These are phyloP conservation scores for Fusarium sp. DNA, from an alignment of 2,329 filamentous ascomycete genomes.

Conservation along the genomic window DNA sequence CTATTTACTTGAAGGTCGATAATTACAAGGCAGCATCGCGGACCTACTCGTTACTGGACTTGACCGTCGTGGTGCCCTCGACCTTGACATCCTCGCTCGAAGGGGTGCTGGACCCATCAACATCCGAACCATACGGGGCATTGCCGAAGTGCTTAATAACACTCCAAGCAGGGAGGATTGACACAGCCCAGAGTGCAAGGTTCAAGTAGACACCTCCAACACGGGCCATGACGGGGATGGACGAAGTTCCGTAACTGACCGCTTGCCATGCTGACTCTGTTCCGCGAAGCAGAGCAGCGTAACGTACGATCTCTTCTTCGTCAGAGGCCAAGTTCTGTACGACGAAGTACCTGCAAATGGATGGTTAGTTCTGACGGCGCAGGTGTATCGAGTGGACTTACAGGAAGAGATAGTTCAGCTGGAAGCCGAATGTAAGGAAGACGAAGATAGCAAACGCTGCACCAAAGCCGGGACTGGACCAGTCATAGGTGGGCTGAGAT, in stretches of 20 bases:
- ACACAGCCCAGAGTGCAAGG: slow-evolving; percentile 74
- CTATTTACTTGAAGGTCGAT: background rate
- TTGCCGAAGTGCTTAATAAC: slow-evolving; percentile 64
- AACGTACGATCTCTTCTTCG: slow-evolving; percentile 74
- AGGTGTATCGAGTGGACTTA: slow-evolving; percentile 50
- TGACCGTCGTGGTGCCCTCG: background rate
- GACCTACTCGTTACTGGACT: background rate
- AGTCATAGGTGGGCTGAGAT: slow-evolving; percentile 73
- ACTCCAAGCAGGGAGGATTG: slow-evolving; percentile 74
- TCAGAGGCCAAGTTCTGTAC: slow-evolving; percentile 72
- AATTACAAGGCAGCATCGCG: background rate
- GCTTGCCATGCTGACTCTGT: slow-evolving; percentile 81
- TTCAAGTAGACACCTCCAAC: slow-evolving; percentile 78
- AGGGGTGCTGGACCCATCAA: background rate
- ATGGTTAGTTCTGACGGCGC: background rate
- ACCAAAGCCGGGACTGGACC: slow-evolving; percentile 72
- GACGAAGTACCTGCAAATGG: slow-evolving; percentile 70
- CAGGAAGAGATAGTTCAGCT: slow-evolving; percentile 79
- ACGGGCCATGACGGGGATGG: slow-evolving; percentile 70
- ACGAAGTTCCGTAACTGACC: slow-evolving; percentile 76
- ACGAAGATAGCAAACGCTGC: slow-evolving; percentile 75
- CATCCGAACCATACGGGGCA: background rate
- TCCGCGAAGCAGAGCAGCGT: slow-evolving; percentile 74
- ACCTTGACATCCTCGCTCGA: background rate
- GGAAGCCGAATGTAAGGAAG: slow-evolving; percentile 75